Conservation (phyloP, 306 rosid species). For the Urtica urens region DNA sequence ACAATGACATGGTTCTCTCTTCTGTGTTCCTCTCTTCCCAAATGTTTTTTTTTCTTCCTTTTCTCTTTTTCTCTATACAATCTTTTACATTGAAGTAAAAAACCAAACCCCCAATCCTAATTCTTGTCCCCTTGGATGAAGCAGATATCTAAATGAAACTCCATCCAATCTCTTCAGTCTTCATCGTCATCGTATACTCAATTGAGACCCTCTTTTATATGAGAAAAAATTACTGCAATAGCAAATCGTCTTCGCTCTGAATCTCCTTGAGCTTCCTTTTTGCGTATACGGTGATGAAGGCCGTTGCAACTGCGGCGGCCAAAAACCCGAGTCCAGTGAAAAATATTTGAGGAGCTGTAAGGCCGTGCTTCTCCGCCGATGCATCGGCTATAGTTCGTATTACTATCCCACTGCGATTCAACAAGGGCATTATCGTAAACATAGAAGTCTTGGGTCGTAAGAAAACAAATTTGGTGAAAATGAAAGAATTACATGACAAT, state of each 20-base stretch:
- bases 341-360: conserved; percentile 48
- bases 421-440: neutral
- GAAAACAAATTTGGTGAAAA: neutral
- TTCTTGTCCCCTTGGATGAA: conserved; percentile 19
- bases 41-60: conserved; percentile 6
- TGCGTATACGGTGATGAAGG: conserved; percentile 55
- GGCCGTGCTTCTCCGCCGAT: conserved; percentile 33
- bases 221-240: conserved; percentile 29
- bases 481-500: neutral
- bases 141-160: conserved; percentile 21
- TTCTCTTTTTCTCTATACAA: conserved; percentile 10
- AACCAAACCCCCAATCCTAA: conserved; percentile 16
- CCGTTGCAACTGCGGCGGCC: conserved; percentile 39
- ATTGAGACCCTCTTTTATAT: neutral
- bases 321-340: conserved; percentile 49
- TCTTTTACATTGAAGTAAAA: conserved; percentile 20
- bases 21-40: conserved; percentile 1
- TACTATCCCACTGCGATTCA: conserved; percentile 58
- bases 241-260: conserved; percentile 34
- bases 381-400: conserved; percentile 64
- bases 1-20: conserved; percentile 9
- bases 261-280: conserved; percentile 45
- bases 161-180: conserved; percentile 28
- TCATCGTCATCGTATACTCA: too few relatives aligned
- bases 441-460: neutral